Conservation (phyloP, 2,329 filamentous ascomycete genomes). For the Lasiodiplodia hormozganensis region DNA sequence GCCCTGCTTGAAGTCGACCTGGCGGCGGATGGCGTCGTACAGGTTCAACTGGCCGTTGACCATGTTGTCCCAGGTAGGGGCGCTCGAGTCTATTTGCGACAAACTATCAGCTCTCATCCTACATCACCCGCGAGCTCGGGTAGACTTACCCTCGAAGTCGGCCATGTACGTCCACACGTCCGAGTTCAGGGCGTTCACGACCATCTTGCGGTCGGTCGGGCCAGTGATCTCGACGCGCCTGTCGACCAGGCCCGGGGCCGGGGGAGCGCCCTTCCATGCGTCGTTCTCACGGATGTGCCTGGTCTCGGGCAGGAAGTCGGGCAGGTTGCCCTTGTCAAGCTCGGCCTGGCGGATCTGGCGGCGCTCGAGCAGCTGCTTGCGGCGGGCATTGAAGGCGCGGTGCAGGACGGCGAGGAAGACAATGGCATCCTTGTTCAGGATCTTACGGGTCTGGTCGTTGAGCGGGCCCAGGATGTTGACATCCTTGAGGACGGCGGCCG, state of each 20-base stretch:
- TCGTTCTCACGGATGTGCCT: slow-evolving; percentile 93
- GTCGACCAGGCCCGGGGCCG: slow-evolving; percentile 91
- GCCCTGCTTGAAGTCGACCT: slow-evolving; percentile 96
- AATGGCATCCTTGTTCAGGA: slow-evolving; percentile 87
- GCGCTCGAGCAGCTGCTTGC: slow-evolving; percentile 87
- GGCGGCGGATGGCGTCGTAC: slow-evolving; percentile 90
- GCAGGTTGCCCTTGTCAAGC: slow-evolving; percentile 86
- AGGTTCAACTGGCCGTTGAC: slow-evolving; percentile 97
- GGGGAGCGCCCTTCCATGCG: slow-evolving; percentile 90
- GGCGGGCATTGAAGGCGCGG: slow-evolving; percentile 88
- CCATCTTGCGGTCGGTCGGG: slow-evolving; percentile 98
- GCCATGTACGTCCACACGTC: slow-evolving; percentile 99
- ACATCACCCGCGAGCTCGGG: neutral
- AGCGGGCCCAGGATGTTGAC: slow-evolving; percentile 84
- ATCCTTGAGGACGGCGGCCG: slow-evolving; percentile 80
- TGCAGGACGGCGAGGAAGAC: slow-evolving; percentile 94
- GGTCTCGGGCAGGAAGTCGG: slow-evolving; percentile 95
- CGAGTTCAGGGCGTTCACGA: slow-evolving; percentile 94
- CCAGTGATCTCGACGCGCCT: slow-evolving; percentile 96
- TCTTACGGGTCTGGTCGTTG: slow-evolving; percentile 81
- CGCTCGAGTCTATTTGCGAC: slow-evolving; percentile 75
- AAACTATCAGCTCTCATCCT: slow-evolving; percentile 12
- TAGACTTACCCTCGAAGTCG: slow-evolving; percentile 85
- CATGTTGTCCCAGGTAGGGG: slow-evolving; percentile 99
- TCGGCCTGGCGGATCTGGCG: slow-evolving; percentile 87